Evolutionary conservation across 768 basidiomycete species (phyloP).

Genomic region (Hemileccinum rubropunctum): DNA sequence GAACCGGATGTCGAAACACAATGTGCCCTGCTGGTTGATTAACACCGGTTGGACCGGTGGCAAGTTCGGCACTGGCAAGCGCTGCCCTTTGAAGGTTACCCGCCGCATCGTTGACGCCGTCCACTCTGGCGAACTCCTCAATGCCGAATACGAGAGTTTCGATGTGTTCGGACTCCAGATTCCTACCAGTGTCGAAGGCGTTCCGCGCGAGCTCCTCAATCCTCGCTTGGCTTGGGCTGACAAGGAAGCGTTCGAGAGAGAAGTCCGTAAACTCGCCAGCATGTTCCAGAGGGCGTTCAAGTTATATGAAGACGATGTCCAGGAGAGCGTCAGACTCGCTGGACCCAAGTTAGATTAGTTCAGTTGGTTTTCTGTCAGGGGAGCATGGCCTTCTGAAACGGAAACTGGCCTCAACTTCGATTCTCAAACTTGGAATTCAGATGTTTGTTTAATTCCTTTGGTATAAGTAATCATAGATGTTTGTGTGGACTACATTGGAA

Average conservation of each 20-base stretch:
- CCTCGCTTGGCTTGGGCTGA: constrained; percentile 85
- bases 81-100: constrained; percentile 95
- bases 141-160: constrained; percentile 85
- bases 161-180: constrained; percentile 80
- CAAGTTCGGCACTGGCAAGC: constrained; percentile 88
- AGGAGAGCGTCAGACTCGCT: constrained; percentile 74
- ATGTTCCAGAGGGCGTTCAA: constrained; percentile 97
- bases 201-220: constrained; percentile 89
- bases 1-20: constrained; percentile 84
- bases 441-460: neutral
- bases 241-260: constrained; percentile 85
- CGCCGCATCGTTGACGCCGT: constrained; percentile 96
- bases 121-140: constrained; percentile 87
- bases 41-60: constrained; percentile 98
- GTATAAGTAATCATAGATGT: constrained; percentile 7
- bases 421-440: neutral
- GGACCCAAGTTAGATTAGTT: constrained; percentile 54
- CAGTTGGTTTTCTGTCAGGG: neutral
- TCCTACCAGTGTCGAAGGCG: constrained; percentile 79
- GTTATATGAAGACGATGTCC: constrained; percentile 85
- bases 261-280: constrained; percentile 81
- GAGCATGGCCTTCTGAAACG: constrained; percentile 1
- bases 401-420: neutral
- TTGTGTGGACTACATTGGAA: neutral
- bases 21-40: constrained; percentile 96